Evolutionary conservation across 257 asterid species (phyloP).

Genomic region (Capsicum chinense): DNA sequence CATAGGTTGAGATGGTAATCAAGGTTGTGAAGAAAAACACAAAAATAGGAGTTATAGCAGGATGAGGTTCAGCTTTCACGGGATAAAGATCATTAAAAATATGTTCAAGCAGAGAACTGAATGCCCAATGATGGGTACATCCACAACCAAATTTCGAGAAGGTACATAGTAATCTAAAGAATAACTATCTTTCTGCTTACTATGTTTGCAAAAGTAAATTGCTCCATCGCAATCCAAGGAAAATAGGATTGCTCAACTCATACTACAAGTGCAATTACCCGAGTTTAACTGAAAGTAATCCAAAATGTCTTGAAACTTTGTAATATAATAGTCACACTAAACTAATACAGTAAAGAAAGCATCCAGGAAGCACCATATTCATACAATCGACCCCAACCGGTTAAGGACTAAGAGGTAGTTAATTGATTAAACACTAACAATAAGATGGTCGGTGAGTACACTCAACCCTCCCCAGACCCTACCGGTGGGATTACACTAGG

Average conservation of each 20-base stretch:
- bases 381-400: not conserved
- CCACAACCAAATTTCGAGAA: not conserved
- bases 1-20: not conserved
- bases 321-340: not conserved
- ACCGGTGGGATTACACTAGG: too few relatives aligned
- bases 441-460: not conserved
- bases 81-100: not conserved
- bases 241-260: not conserved
- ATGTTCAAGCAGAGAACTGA: not conserved
- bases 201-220: not conserved
- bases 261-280: not conserved
- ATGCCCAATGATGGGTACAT: not conserved
- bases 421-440: not conserved
- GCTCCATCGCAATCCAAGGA: not conserved
- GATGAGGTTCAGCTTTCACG: not conserved
- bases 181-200: not conserved
- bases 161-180: not conserved
- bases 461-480: too few relatives aligned
- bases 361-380: not conserved
- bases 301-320: not conserved
- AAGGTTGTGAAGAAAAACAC: not conserved
- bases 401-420: not conserved
- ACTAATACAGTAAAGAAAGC: not conserved
- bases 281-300: not conserved
- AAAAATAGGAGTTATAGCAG: not conserved